phyloP scores from a whole-genome alignment of 352 stramenopile genomes.

The Discostella stelligera region DNA sequence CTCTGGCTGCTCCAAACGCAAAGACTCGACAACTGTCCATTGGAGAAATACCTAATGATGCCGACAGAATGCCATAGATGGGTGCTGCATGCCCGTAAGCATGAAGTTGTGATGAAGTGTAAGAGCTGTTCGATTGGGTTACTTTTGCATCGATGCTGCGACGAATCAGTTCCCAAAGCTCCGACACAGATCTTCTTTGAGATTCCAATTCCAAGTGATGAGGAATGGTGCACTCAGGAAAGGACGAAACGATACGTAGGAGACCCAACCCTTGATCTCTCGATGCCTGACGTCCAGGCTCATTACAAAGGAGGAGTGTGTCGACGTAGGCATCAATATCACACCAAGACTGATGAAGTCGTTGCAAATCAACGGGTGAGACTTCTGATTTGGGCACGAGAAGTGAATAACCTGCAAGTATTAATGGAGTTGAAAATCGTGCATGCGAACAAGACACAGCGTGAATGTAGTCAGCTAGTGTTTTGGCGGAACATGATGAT shows the following conservation, averaged over 20 bases:
- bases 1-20: slow-evolving; percentile 70
- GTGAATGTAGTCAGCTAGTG: slow-evolving; percentile 56
- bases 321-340: slow-evolving; percentile 54
- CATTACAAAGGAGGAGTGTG: slow-evolving; percentile 59
- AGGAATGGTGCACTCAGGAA: slow-evolving; percentile 21
- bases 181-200: neutral
- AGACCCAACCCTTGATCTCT: slow-evolving; percentile 75
- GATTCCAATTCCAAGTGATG: slow-evolving; percentile 10
- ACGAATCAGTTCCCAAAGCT: slow-evolving; percentile 30
- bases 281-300: slow-evolving; percentile 63
- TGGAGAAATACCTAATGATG: slow-evolving; percentile 44
- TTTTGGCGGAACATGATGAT: slow-evolving; percentile 25
- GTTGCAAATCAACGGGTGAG: slow-evolving; percentile 1
- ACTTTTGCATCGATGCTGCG: slow-evolving; percentile 20
- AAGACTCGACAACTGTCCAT: slow-evolving; percentile 56
- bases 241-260: slow-evolving; percentile 58
- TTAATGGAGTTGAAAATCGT: slow-evolving; percentile 58
- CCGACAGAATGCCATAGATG: slow-evolving; percentile 57
- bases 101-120: neutral
- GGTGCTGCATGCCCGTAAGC: slow-evolving; percentile 51
- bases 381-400: slow-evolving; percentile 1
- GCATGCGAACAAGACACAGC: slow-evolving; percentile 58
- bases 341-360: slow-evolving; percentile 44
- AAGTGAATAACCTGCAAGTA: slow-evolving; percentile 49
- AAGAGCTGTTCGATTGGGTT: slow-evolving; percentile 9